Evolutionary conservation across 306 rosid genomes (phyloP), one percentile per base, ranked within the genome.

Genomic region (Delonix regia): DNA sequence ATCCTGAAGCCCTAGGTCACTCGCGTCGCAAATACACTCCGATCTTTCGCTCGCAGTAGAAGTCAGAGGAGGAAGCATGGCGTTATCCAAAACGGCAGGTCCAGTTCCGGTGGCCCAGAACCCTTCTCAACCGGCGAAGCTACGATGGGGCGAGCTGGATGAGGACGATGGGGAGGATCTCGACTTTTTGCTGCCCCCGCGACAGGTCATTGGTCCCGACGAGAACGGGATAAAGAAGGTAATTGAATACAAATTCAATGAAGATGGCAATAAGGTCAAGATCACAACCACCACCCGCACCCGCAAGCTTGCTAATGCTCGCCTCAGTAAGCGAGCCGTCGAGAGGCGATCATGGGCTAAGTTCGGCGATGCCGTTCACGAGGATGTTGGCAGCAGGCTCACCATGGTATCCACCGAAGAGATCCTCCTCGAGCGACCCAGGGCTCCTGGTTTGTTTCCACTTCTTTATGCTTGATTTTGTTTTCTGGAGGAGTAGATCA

Each of bases 381-480:
- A 94, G 75, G 97, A 94, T 4, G 92, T 94, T 27, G 94, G 97
- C 27, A 79, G 84, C 60, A 84, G 95, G 69, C 98, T 92, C 80
- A 94, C 98, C 44, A 86, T 94, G 97, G 89, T 94, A 36, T 94
- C 98, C 79, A 94, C 98, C 0, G 98, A 94, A 69, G 98, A 94
- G 88, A 92, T 94, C 79, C 66, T 90, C 47, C 91, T 94, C 6
- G 97, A 94, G 83, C 97, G 97, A 30, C 94, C 97, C 41, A 88
- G 90, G 82, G 91, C 97, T 59, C 97, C 86, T 2, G 98, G 98
- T 94, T 57, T 7, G 70, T 65, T 56, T 18, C 65, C 65, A 7
- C 55, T 24, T 28, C 56, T 27, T 1, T 24, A 4, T 56, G 33
- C 34, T 56, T 56, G 15, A 19, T 0, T 11, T 56, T 56, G 34